A percentile compares a stretch with the other conserved stretches of the same genome.
phyloP scores from a whole-genome alignment of 148 eudicot genomes.

The Rhododendron ovatum region DNA sequence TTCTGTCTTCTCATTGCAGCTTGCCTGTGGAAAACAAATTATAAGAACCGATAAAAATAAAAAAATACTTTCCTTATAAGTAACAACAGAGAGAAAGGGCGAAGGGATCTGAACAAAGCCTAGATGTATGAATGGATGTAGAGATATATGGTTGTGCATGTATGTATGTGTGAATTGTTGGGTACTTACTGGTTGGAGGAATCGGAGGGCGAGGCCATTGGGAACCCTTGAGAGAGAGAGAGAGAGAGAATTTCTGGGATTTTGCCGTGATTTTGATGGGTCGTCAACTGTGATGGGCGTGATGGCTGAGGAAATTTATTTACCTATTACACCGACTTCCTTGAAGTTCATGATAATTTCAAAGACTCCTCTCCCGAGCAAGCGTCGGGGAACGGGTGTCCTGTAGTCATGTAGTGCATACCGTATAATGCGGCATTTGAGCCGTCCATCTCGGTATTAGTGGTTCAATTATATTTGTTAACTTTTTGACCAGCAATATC shows the following conservation, averaged over 20 bases:
- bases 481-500: too few relatives aligned
- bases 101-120: neutral
- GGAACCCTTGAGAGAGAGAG: neutral
- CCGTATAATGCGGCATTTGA: too few relatives aligned
- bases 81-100: neutral
- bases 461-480: too few relatives aligned
- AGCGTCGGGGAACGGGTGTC: too few relatives aligned
- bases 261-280: neutral
- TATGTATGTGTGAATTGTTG: neutral
- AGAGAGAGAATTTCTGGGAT: neutral
- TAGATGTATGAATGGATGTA: neutral
- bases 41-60: too few relatives aligned
- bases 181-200: constrained; percentile 37
- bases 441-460: too few relatives aligned
- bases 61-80: neutral
- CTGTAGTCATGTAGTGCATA: too few relatives aligned
- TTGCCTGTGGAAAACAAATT: constrained; percentile 21
- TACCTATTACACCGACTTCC: neutral
- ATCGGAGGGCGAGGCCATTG: constrained; percentile 46
- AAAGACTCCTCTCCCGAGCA: neutral
- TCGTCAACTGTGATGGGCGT: neutral
- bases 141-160: neutral
- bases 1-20: constrained; percentile 31
- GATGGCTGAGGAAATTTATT: neutral
- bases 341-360: neutral